These are phyloP conservation scores for Kregervanrija pseudodelftensis DNA, from an alignment of 805 yeast species.

Conservation along the genomic window DNA sequence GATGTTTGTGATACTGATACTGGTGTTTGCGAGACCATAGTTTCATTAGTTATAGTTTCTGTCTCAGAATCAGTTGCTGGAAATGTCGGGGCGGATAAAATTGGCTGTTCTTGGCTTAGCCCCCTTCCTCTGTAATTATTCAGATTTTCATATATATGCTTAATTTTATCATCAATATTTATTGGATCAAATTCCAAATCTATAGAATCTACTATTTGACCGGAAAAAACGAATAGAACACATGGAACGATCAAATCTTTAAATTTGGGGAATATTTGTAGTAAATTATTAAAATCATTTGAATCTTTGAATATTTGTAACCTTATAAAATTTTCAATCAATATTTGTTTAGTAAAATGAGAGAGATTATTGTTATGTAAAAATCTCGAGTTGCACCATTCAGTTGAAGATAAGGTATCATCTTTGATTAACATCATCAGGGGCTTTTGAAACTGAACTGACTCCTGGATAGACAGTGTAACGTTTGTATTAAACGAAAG, in stretches of 20 bases:
- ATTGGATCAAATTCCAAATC: constrained; percentile 25
- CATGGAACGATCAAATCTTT: constrained; percentile 42
- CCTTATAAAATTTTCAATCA: constrained; percentile 29
- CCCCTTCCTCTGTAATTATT: not conserved
- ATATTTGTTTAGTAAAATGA: constrained; percentile 13
- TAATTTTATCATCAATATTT: constrained; percentile 23
- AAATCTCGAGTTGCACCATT: constrained; percentile 14
- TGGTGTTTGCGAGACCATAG: constrained; percentile 4
- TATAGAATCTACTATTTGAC: constrained; percentile 39
- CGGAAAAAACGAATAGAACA: constrained; percentile 44
- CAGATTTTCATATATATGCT: constrained; percentile 10
- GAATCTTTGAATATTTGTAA: constrained; percentile 35
- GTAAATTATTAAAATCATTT: constrained; percentile 39
- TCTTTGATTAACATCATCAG: constrained; percentile 33
- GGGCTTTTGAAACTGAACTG: constrained; percentile 30
- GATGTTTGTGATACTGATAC: constrained; percentile 7
- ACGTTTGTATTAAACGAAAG: constrained; percentile 16
- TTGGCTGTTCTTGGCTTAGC: not conserved
- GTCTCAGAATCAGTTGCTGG: not conserved
- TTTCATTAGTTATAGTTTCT: constrained; percentile 1
- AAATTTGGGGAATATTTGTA: constrained; percentile 44
- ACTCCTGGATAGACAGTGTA: constrained; percentile 32
- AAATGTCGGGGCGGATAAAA: not conserved
- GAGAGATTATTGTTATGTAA: constrained; percentile 8
- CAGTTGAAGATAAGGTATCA: constrained; percentile 16